These are phyloP conservation scores for Elaeagnus macrophylla DNA, from an alignment of 306 rosid genomes.

Conservation along the genomic window DNA sequence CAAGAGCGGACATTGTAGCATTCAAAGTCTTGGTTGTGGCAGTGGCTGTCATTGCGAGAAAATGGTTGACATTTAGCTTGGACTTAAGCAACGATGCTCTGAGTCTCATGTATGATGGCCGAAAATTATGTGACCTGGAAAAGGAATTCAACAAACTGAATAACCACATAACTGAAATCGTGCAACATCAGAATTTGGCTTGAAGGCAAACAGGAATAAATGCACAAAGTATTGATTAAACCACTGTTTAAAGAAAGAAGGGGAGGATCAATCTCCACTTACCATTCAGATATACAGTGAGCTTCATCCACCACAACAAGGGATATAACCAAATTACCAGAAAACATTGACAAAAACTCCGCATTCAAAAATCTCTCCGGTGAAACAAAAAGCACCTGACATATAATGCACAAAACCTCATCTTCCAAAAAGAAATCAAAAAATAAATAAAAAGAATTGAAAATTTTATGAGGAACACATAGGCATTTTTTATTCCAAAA, in stretches of 20 bases:
- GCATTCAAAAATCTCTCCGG: slow-evolving; percentile 87
- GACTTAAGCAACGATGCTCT: slow-evolving; percentile 68
- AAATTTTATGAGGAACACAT: background rate
- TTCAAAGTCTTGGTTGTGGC: slow-evolving; percentile 78
- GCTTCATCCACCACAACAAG: slow-evolving; percentile 94
- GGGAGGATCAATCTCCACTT: slow-evolving; percentile 25
- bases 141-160: background rate
- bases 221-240: slow-evolving; percentile 12
- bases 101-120: slow-evolving; percentile 89
- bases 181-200: slow-evolving; percentile 16
- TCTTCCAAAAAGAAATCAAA: background rate
- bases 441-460: background rate
- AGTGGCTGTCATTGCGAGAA: slow-evolving; percentile 97
- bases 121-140: slow-evolving; percentile 88
- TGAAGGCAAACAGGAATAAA: slow-evolving; percentile 6
- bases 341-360: slow-evolving; percentile 60
- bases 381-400: slow-evolving; percentile 84
- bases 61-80: slow-evolving; percentile 50
- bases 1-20: slow-evolving; percentile 71
- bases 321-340: slow-evolving; percentile 38
- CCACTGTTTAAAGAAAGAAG: slow-evolving; percentile 1
- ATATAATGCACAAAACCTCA: slow-evolving; percentile 14
- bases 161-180: background rate
- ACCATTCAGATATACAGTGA: slow-evolving; percentile 92
- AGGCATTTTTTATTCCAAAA: background rate